phyloP scores from a whole-genome alignment of 1,139 yeast genomes.

The Hemisphaericaspora xylanilytica region DNA sequence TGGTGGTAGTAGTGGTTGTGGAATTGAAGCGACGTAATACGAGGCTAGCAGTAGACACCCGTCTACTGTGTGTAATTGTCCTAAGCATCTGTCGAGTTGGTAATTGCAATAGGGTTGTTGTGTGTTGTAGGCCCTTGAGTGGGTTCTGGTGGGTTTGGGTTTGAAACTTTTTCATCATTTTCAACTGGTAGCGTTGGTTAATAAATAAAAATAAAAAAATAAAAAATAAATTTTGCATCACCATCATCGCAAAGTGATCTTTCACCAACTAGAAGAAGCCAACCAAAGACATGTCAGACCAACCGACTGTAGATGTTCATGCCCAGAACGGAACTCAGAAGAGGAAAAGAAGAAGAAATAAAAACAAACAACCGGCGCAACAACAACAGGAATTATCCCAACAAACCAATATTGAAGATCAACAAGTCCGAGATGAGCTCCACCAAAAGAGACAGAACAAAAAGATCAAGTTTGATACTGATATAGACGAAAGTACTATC shows the following conservation, averaged over 20 bases:
- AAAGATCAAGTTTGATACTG: slow-evolving; percentile 28
- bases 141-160: too few species aligned
- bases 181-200: neutral
- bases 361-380: slow-evolving; percentile 14
- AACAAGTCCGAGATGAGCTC: slow-evolving; percentile 4
- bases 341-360: slow-evolving; percentile 24
- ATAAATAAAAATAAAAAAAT: neutral
- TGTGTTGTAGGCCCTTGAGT: too few species aligned
- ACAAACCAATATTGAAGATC: neutral
- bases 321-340: slow-evolving; percentile 14
- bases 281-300: slow-evolving; percentile 6
- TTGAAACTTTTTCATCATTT: too few species aligned
- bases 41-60: neutral
- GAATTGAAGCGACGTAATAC: slow-evolving; percentile 11
- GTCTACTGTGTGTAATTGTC: neutral
- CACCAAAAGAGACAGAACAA: slow-evolving; percentile 17
- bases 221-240: neutral
- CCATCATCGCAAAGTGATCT: neutral
- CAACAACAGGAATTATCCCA: neutral
- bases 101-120: too few species aligned
- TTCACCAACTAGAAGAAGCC: neutral
- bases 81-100: slow-evolving; percentile 2
- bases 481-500: slow-evolving; percentile 5
- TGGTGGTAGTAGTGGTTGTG: slow-evolving; percentile 6
- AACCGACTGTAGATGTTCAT: slow-evolving; percentile 8